Evolutionary conservation across 352 stramenopile genomes (phyloP), one percentile per base, ranked within the genome.

Genomic region (Aphanomyces astaci): DNA sequence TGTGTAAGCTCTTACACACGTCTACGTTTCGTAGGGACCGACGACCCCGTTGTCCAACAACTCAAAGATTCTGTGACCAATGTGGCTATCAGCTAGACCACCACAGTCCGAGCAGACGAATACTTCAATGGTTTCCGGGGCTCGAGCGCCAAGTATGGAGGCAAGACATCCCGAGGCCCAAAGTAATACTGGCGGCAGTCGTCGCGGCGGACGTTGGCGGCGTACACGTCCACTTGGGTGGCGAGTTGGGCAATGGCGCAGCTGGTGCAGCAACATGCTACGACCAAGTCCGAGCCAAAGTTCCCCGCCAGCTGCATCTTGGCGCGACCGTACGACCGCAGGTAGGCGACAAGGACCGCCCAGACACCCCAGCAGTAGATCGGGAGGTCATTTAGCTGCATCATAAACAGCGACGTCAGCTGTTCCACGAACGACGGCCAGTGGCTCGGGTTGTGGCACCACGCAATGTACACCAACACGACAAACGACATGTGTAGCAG

Each of bases 181-280:
- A 87, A 85, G 22, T 72, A 70, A 63, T 78, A 89, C 39, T 72
- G 75, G 17, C 79, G 70, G 15, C 36, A 43, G 36, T 43, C 36
- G 45, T 27, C 45, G 13, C 13, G 22, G 9, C 45, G 13, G 13
- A 27, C 45, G 13, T 24, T 53, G 0, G 79, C 75, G 30, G 27
- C 68, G 72, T 86, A 87, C 64, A 77, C 84, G 62, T 82, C 81
- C 57, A 86, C 74, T 62, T 89, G 81, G 31, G 79, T 75, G 2
- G 79, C 79, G 70, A 89, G 80, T 64, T 89, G 81, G 22, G 81
- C 78, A 36, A 81, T 79, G 4, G 73, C 64, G 69, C 79, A 86
- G 72, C 78, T 83, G 30, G 72, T 67, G 33, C 78, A 84, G 51
- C 70, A 87, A 10, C 59, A 75, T 19, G 74, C 71, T 3, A 71